Conservation (phyloP, 164 flowering plant species). For the Santalum album region DNA sequence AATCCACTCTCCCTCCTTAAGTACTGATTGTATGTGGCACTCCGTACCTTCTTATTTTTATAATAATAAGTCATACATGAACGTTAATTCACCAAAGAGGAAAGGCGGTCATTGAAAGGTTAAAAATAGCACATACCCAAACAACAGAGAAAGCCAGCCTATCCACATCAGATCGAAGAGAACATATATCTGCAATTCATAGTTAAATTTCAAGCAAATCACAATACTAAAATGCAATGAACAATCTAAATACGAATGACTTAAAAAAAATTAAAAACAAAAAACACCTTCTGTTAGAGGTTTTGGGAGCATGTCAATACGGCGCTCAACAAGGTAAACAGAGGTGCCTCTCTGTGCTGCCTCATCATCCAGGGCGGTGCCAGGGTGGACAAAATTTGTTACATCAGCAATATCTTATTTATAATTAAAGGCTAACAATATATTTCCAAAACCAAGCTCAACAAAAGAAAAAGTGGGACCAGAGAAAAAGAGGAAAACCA, state of each 20-base stretch:
- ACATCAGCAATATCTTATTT: conserved; percentile 96
- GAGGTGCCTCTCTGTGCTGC: conserved; percentile 96
- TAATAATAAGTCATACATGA: no score
- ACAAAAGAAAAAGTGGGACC: background rate
- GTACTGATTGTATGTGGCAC: no score
- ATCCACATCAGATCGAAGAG: conserved; percentile 92
- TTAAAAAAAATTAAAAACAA: background rate
- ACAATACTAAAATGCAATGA: background rate
- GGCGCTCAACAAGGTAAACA: conserved; percentile 96
- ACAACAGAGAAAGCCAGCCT: conserved; percentile 96
- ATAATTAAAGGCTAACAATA: conserved; percentile 29
- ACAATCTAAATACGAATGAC: background rate
- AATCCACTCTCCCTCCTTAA: no score
- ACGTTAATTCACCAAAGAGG: background rate
- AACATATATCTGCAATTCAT: conserved; percentile 78
- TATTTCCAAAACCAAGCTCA: background rate
- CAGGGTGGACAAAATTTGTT: conserved; percentile 91
- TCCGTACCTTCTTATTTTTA: no score
- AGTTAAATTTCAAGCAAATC: background rate
- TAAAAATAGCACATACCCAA: conserved; percentile 52
- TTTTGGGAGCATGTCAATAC: conserved; percentile 99
- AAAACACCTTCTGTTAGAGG: conserved; percentile 86
- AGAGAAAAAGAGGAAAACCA: background rate
- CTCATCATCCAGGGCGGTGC: conserved; percentile 89
- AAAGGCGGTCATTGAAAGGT: background rate